phyloP scores from a whole-genome alignment of 2,329 filamentous ascomycete genomes.

The Albophoma yamanashiensis region DNA sequence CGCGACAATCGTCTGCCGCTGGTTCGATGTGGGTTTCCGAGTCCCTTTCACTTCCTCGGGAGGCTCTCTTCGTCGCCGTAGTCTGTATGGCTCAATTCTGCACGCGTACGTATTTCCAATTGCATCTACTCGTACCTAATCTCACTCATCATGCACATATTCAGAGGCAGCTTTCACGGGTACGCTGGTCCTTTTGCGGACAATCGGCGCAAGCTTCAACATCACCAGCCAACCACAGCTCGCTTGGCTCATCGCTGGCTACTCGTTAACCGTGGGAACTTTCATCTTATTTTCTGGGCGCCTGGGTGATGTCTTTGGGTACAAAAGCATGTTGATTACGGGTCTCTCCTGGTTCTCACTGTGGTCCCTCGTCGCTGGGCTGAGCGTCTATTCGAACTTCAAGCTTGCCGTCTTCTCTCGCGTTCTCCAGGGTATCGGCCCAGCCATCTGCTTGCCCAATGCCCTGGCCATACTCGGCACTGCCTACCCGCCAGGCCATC shows the following conservation, averaged over 20 bases:
- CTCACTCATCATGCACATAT: neutral
- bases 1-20: neutral
- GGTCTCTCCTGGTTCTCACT: constrained; percentile 44
- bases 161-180: constrained; percentile 22
- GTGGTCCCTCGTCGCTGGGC: constrained; percentile 39
- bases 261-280: constrained; percentile 42
- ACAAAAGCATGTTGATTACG: constrained; percentile 41
- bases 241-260: constrained; percentile 47
- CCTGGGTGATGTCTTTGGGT: constrained; percentile 46
- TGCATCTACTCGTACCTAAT: neutral
- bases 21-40: constrained; percentile 11
- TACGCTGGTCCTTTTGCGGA: constrained; percentile 33
- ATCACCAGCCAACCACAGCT: constrained; percentile 31
- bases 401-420: constrained; percentile 40
- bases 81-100: constrained; percentile 35
- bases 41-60: constrained; percentile 13
- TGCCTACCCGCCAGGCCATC: constrained; percentile 42
- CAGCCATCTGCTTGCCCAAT: constrained; percentile 53
- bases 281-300: constrained; percentile 48
- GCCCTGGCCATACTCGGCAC: constrained; percentile 50
- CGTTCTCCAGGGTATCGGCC: constrained; percentile 49
- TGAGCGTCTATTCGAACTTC: constrained; percentile 24
- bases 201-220: constrained; percentile 36
- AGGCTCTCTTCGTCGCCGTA: constrained; percentile 27
- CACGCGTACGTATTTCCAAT: constrained; percentile 14